Conservation (phyloP, 805 yeast genomes). For the Yamadazyma philogaea region DNA sequence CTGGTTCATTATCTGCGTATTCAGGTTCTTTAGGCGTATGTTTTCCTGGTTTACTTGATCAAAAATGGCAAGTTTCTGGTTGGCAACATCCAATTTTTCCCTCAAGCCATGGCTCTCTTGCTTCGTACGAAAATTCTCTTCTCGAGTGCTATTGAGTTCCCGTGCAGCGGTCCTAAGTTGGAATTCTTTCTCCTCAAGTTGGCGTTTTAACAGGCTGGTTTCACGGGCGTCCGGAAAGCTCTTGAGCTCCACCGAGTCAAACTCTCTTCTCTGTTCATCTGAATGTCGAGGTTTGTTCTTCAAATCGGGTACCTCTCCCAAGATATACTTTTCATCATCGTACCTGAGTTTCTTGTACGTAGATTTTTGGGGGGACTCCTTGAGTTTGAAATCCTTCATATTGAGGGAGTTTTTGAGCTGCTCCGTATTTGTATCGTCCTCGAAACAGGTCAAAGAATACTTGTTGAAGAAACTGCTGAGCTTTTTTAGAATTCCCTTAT, state of each 20-base stretch:
- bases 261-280: background rate
- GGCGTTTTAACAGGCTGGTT: background rate
- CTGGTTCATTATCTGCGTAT: background rate
- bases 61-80: background rate
- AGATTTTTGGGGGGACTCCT: background rate
- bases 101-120: background rate
- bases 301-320: conserved; percentile 5
- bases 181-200: background rate
- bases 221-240: background rate
- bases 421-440: conserved; percentile 10
- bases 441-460: conserved; percentile 13
- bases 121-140: background rate
- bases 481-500: conserved; percentile 9
- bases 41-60: conserved; percentile 4
- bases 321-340: conserved; percentile 7
- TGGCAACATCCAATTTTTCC: background rate
- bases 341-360: conserved; percentile 6
- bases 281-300: background rate
- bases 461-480: conserved; percentile 12
- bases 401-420: conserved; percentile 9
- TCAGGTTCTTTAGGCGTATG: background rate
- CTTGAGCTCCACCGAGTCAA: background rate
- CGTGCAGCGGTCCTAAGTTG: background rate
- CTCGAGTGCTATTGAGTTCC: background rate
- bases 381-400: background rate